Base-by-base conservation (phyloP, 176 grass and related monocot species). In the Triticum turgidum region DNA sequence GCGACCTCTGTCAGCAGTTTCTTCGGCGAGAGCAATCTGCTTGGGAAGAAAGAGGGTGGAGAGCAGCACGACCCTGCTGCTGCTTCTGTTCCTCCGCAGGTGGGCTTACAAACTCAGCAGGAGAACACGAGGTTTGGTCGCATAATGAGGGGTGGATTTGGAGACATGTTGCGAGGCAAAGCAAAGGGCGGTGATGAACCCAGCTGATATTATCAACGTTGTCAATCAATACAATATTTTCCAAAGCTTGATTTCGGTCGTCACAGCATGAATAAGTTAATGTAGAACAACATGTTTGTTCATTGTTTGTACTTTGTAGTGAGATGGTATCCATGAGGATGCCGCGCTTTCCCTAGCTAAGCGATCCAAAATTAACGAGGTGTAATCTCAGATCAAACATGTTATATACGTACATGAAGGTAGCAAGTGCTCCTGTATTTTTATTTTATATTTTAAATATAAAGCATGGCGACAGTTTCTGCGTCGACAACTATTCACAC, bases 121-220 rank as follows among this genome's bases (percentile, higher is more conserved):
- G 93, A 98, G 45, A 91, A 87, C 63, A 98, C 96, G 9, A 87
- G 91, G 22, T 98, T 98, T 68, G 80, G 90, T 66, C 90, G 90
- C 58, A 98, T 98, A 59, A 96, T 96, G 90, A 89, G 92, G 78
- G 86, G 93, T 49, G 92, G 93, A 6, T 98, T 98, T 41, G 89
- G 96, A 45, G 96, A 98, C 65, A 95, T 98, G 86, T 89, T 95
- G 45, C 86, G 93, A 32, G 91, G 84, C 56, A 98, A 92, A 93
- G 87, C 84, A 62, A 96, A 94, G 65, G 76, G 79, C 20, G 52
- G 18, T 33, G 93, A 95, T 51, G 93, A 91, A 77, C 39, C 85
- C 64, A 61, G 78, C 59, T 90, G 69, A 89, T 88, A 81, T 76
- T 56, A 58, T 65, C 58, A 72, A 30, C 29, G 52, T 21, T 82